Evolutionary conservation across 768 basidiomycete species (phyloP), one percentile per base, ranked within the genome.

Genomic region (Lactarius akahatsu): DNA sequence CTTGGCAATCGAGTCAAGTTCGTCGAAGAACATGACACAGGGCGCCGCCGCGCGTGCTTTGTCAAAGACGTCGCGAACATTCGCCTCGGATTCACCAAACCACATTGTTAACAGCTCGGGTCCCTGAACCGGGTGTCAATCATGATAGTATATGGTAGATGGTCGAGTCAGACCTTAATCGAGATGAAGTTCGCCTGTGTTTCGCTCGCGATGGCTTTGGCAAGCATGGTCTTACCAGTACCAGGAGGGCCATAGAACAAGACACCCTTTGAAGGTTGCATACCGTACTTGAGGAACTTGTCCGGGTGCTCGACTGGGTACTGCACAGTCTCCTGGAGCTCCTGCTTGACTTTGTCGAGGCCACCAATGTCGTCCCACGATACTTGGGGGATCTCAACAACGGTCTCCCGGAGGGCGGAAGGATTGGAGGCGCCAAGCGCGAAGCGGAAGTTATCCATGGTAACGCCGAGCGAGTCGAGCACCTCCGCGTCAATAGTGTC

Each of bases 21-120:
- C 97, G 73, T 99, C 97, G 80, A 99, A 99, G 92, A 99, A 99
- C 94, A 99, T 97, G 72, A 99, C 97, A 76, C 97, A 98, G 63
- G 97, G 97, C 32, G 97, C 96, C 9, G 97, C 97, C 20, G 97
- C 97, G 72, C 97, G 93, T 36, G 97, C 97, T 80, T 98, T 98
- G 86, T 99, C 97, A 78, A 99, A 99, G 70, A 98, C 94, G 72
- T 98, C 96, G 72, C 97, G 94, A 68, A 99, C 97, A 74, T 99
- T 99, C 70, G 96, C 97, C 81, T 99, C 97, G 7, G 96, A 98
- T 84, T 99, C 97, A 87, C 97, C 97, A 79, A 99, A 98, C 95
- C 97, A 99, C 96, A 98, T 98, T 7, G 96, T 99, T 52, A 98
- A 87, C 52, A 98, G 83, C 79, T 98, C 97, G 69, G 96, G 96